Conservation (phyloP, 768 basidiomycete genomes). For the Mycena pura region DNA sequence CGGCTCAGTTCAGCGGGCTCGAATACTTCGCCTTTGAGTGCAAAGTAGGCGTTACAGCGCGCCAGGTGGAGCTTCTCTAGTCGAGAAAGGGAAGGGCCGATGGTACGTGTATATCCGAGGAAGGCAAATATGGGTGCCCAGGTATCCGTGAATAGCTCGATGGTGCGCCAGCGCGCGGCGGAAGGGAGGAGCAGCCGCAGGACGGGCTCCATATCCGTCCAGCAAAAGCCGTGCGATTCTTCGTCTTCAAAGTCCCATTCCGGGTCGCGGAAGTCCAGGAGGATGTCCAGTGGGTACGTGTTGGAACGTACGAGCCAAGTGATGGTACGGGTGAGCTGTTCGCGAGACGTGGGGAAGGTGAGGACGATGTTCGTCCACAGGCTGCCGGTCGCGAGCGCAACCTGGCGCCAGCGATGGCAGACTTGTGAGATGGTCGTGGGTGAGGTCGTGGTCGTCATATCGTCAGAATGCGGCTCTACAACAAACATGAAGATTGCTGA, state of each 20-base stretch:
- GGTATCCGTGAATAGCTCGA: constrained; percentile 64
- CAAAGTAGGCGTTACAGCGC: constrained; percentile 66
- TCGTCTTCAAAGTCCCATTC: constrained; percentile 52
- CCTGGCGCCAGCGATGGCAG: constrained; percentile 56
- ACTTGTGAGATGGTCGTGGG: constrained; percentile 52
- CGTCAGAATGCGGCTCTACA: constrained; percentile 18
- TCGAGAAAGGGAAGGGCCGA: constrained; percentile 38
- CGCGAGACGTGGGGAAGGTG: constrained; percentile 47
- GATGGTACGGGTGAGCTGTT: constrained; percentile 44
- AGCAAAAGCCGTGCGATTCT: constrained; percentile 50
- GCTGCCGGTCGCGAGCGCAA: constrained; percentile 49
- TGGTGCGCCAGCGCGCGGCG: constrained; percentile 50
- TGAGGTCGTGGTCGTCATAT: constrained; percentile 30
- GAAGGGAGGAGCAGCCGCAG: constrained; percentile 54
- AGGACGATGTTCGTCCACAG: constrained; percentile 62
- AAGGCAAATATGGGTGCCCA: constrained; percentile 66
- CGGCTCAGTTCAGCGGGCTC: constrained; percentile 45
- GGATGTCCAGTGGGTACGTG: constrained; percentile 52
- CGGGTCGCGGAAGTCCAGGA: constrained; percentile 67
- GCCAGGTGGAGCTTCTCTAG: constrained; percentile 52
- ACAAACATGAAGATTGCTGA: constrained; percentile 40
- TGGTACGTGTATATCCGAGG: constrained; percentile 45
- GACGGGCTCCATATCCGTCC: constrained; percentile 52
- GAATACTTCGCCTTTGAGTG: constrained; percentile 50
- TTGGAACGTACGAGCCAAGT: constrained; percentile 55